phyloP scores from a whole-genome alignment of 2,329 filamentous ascomycete genomes.

The Hypoxylon sp. region DNA sequence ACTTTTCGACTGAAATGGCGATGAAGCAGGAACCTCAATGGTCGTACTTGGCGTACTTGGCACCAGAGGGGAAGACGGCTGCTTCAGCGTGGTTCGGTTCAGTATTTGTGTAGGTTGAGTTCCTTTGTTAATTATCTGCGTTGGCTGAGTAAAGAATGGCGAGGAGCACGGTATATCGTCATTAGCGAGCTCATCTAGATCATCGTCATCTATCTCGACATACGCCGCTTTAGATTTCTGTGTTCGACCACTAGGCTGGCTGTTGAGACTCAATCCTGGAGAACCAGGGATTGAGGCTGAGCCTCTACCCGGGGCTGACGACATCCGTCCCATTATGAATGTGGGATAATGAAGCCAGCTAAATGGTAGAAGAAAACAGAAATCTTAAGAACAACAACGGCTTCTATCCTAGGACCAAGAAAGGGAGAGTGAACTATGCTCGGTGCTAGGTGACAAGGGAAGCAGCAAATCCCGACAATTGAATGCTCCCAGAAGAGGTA shows the following conservation, averaged over 20 bases:
- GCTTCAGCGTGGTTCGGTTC: slow-evolving; percentile 57
- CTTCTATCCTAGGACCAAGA: background rate
- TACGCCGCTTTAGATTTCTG: slow-evolving; percentile 28
- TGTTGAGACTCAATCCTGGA: slow-evolving; percentile 33
- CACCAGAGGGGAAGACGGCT: slow-evolving; percentile 55
- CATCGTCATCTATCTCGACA: slow-evolving; percentile 56
- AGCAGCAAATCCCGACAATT: background rate
- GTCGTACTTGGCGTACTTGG: slow-evolving; percentile 62
- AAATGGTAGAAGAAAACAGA: background rate
- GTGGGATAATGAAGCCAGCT: background rate
- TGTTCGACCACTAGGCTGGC: slow-evolving; percentile 19
- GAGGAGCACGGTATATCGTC: slow-evolving; percentile 58
- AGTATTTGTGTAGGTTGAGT: slow-evolving; percentile 64
- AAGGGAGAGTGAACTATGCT: background rate
- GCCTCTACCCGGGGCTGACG: slow-evolving; percentile 35
- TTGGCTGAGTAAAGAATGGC: slow-evolving; percentile 65
- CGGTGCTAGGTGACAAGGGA: slow-evolving; percentile 6
- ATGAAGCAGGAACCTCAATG: slow-evolving; percentile 91
- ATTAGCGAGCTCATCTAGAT: slow-evolving; percentile 63
- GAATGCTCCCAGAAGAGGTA: background rate
- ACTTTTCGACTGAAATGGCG: slow-evolving; percentile 73
- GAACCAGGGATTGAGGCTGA: slow-evolving; percentile 37
- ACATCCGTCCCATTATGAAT: slow-evolving; percentile 28
- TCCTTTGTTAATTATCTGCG: slow-evolving; percentile 64
- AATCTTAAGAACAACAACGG: background rate